Conservation (phyloP, 2,329 filamentous ascomycete species). For the Parafenestella ontariensis region DNA sequence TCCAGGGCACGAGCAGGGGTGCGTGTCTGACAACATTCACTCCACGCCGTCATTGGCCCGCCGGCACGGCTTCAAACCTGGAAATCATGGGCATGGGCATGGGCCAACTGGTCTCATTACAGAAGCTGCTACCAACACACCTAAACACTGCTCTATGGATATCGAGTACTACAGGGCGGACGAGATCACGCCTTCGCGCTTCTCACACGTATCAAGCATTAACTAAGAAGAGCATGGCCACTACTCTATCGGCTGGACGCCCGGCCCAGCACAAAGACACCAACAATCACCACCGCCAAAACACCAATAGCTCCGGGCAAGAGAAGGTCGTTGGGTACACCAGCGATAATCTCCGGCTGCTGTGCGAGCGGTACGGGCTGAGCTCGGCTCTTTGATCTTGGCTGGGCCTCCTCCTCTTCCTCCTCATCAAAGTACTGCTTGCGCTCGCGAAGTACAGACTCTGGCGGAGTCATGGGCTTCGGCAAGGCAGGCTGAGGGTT, state of each 20-base stretch:
- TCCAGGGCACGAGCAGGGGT: slow-evolving; percentile 14
- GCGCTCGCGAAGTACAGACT: slow-evolving; percentile 57
- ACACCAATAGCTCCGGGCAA: slow-evolving; percentile 94
- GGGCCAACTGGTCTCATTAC: too few species aligned
- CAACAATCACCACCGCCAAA: slow-evolving; percentile 91
- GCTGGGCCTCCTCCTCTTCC: slow-evolving; percentile 64
- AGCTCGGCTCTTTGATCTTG: slow-evolving; percentile 42
- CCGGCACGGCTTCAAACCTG: too few species aligned
- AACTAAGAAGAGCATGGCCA: neutral
- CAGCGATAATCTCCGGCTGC: slow-evolving; percentile 82
- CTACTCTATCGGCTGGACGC: slow-evolving; percentile 53
- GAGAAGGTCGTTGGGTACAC: slow-evolving; percentile 91
- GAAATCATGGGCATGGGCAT: too few species aligned
- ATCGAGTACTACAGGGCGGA: neutral
- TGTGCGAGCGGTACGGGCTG: slow-evolving; percentile 56
- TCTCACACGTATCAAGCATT: neutral
- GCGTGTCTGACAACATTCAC: slow-evolving; percentile 2
- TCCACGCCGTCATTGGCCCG: slow-evolving; percentile 13
- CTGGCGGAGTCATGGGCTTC: slow-evolving; percentile 61
- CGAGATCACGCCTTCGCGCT: neutral
- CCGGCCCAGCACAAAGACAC: slow-evolving; percentile 87
- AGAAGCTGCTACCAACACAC: neutral
- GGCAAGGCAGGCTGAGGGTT: slow-evolving; percentile 64
- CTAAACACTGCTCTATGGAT: neutral
- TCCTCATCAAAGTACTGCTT: slow-evolving; percentile 60